Base-by-base conservation (phyloP, 2,329 filamentous ascomycete species). In the Diaporthe destruens region DNA sequence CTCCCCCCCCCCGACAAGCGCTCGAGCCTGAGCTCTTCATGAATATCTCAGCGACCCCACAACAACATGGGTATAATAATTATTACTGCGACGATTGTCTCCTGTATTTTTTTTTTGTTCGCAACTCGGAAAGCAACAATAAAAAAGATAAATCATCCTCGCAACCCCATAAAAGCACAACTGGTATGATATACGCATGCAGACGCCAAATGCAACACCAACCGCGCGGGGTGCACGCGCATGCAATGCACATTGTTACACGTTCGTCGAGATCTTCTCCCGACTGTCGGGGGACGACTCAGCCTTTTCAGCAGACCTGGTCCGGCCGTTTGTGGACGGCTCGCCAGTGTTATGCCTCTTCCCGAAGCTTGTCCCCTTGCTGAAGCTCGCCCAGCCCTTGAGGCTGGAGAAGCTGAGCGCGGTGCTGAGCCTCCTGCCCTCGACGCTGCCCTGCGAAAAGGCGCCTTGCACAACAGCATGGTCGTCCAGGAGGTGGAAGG, bases 341-440 rank as follows among this genome's bases (percentile, higher is more conserved):
- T 78, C 76, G 11, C 72, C 74, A 5, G 79, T 81, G 20, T 79
- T 77, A 29, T 66, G 61, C 56, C 72, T 80, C 61, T 76, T 78
- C 1, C 80, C 80, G 69, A 80, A 79, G 72, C 80, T 83, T 73
- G 77, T 76, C 78, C 80, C 44, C 61, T 76, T 78, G 1, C 80
- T 80, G 69, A 80, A 79, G 72, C 80, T 83, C 74, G 77, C 77
- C 79, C 80, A 82, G 74, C 81, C 82, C 76, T 81, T 82, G 75
- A 89, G 83, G 76, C 86, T 88, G 49, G 85, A 85, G 76, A 88
- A 83, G 73, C 86, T 88, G 79, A 89, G 81, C 25, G 85, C 86
- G 77, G 83, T 85, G 74, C 80, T 80, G 75, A 88, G 84, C 74
- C 81, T 84, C 65, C 82, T 79, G 4, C 83, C 84, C 42, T 76